phyloP scores from a whole-genome alignment of 306 rosid genomes.

The Quercus wislizeni region DNA sequence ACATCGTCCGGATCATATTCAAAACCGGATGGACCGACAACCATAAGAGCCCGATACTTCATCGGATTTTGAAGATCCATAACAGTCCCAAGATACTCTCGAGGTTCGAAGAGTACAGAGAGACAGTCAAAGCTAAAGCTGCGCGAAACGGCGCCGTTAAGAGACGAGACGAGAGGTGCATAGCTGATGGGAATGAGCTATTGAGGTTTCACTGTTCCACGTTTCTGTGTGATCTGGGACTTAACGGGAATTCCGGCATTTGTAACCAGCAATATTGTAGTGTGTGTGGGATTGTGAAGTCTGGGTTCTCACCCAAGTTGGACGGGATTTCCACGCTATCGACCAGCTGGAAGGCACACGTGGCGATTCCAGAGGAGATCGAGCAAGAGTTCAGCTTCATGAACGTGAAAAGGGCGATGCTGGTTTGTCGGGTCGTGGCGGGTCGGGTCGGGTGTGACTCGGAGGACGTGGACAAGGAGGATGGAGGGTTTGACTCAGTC shows the following conservation, averaged over 20 bases:
- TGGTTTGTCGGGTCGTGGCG: conserved; percentile 84
- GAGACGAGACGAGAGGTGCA: conserved; percentile 72
- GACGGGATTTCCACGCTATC: conserved; percentile 93
- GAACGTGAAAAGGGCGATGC: conserved; percentile 90
- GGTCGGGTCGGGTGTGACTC: conserved; percentile 77
- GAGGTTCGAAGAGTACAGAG: conserved; percentile 83
- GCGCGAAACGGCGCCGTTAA: conserved; percentile 32
- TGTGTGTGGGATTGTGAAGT: conserved; percentile 75
- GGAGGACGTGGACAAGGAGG: conserved; percentile 57
- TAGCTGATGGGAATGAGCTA: conserved; percentile 94
- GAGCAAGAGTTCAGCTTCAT: conserved; percentile 79
- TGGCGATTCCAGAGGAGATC: conserved; percentile 74
- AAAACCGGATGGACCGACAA: conserved; percentile 74
- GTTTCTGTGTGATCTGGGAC: conserved; percentile 76
- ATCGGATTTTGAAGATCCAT: conserved; percentile 82
- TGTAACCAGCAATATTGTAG: conserved; percentile 80
- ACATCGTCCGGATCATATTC: conserved; percentile 86
- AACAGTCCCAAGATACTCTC: conserved; percentile 76
- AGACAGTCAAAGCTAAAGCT: conserved; percentile 63
- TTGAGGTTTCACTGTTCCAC: conserved; percentile 92
- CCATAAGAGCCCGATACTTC: conserved; percentile 34
- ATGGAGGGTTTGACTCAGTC: conserved; percentile 75
- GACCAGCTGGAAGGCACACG: conserved; percentile 81
- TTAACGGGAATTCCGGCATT: conserved; percentile 57
- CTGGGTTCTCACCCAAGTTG: conserved; percentile 82